Percentiles rank a stretch among this genome's conserved stretches.
Conservation (phyloP, 495 filamentous ascomycete species). For the Penicillium samsonianum region DNA sequence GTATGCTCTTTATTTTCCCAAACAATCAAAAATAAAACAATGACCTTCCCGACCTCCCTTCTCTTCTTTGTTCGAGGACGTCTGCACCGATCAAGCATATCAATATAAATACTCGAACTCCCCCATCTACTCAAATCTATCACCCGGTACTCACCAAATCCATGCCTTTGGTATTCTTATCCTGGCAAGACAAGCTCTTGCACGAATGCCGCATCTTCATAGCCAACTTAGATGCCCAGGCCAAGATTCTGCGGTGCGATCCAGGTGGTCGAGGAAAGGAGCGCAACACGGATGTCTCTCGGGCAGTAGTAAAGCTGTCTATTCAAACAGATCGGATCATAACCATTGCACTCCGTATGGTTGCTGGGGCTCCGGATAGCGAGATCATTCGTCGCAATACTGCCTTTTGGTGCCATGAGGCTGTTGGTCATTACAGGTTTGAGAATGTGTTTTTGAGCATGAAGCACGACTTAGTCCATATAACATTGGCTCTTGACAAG, state of each 20-base stretch:
- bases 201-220: background rate
- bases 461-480: background rate
- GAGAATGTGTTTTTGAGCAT: background rate
- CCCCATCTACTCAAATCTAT: background rate
- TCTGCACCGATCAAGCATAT: background rate
- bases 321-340: background rate
- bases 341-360: background rate
- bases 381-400: background rate
- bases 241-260: background rate
- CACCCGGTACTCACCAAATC: background rate
- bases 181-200: background rate
- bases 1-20: background rate
- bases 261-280: background rate
- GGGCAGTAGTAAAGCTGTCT: background rate
- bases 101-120: background rate
- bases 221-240: background rate
- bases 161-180: background rate
- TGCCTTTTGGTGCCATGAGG: background rate
- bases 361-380: background rate
- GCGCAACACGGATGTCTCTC: background rate
- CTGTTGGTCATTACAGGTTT: background rate
- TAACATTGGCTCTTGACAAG: background rate
- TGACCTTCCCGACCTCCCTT: too few relatives aligned
- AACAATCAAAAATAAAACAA: background rate
- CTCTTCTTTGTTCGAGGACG: background rate